Evolutionary conservation across 2,329 filamentous ascomycete genomes (phyloP).

Genomic region (Trichoderma asperellum): DNA sequence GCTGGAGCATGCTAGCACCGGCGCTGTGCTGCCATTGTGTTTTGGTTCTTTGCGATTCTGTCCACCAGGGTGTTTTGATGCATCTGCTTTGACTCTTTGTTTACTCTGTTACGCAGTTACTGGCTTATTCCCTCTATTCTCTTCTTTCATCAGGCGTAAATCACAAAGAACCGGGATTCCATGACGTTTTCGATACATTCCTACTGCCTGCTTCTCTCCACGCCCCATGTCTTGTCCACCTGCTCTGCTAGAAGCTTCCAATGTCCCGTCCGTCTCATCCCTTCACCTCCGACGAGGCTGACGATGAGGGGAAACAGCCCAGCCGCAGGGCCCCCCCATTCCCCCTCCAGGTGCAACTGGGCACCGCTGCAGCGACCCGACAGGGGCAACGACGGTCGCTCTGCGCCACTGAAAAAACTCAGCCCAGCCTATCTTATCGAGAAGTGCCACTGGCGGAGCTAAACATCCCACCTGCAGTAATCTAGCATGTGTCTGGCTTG

Average conservation of each 20-base stretch:
- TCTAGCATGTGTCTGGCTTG: not conserved
- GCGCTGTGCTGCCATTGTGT: not conserved
- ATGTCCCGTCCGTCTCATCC: not conserved
- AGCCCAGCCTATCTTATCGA: conserved; percentile 1
- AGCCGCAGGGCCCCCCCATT: conserved; percentile 5
- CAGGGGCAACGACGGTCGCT: not conserved
- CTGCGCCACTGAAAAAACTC: not conserved
- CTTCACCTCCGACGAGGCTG: conserved; percentile 11
- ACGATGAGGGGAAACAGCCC: conserved; percentile 21
- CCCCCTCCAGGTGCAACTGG: conserved; percentile 22
- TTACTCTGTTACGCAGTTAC: not conserved
- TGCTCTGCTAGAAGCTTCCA: conserved; percentile 18
- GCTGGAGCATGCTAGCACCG: not conserved
- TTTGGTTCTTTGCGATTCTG: not conserved
- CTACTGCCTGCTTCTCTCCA: not conserved
- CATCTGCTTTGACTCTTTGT: not conserved
- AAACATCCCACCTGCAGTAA: conserved; percentile 9
- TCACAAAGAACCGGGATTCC: not conserved
- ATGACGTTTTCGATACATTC: not conserved
- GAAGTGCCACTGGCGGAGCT: not conserved
- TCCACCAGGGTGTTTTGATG: not conserved
- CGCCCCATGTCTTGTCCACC: not conserved
- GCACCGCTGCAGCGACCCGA: conserved; percentile 21
- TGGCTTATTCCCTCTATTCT: not conserved
- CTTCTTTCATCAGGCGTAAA: not conserved